phyloP scores from a whole-genome alignment of 2,329 filamentous ascomycete genomes.

The Sporothrix globosa region DNA sequence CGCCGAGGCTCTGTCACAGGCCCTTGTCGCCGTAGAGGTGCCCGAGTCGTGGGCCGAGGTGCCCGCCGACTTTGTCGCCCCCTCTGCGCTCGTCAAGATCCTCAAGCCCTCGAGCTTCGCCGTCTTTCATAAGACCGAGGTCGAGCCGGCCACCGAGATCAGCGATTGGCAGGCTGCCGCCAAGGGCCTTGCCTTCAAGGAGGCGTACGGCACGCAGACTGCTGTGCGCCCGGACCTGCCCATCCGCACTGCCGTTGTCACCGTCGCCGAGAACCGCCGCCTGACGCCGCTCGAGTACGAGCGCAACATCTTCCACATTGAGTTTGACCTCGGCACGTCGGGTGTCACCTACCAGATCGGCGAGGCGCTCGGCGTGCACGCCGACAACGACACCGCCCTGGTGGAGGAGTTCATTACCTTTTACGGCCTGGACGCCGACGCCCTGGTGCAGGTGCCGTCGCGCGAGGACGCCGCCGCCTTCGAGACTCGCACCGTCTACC shows the following conservation, averaged over 20 bases:
- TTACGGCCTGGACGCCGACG: slow-evolving; percentile 81
- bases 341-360: slow-evolving; percentile 96
- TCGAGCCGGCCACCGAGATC: slow-evolving; percentile 66
- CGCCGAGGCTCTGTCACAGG: slow-evolving; percentile 68
- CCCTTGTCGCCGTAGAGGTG: slow-evolving; percentile 73
- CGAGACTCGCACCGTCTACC: slow-evolving; percentile 90
- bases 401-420: slow-evolving; percentile 85
- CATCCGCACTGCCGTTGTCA: slow-evolving; percentile 83
- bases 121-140: slow-evolving; percentile 74
- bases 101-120: slow-evolving; percentile 81
- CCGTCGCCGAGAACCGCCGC: slow-evolving; percentile 92
- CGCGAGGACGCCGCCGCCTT: slow-evolving; percentile 73
- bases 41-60: slow-evolving; percentile 79
- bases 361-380: slow-evolving; percentile 94
- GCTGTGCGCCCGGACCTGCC: slow-evolving; percentile 81
- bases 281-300: slow-evolving; percentile 88
- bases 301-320: slow-evolving; percentile 99
- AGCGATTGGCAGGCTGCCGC: slow-evolving; percentile 81
- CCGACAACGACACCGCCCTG: slow-evolving; percentile 82
- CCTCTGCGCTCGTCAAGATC: slow-evolving; percentile 59
- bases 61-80: slow-evolving; percentile 59
- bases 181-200: slow-evolving; percentile 89
- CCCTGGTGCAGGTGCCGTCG: slow-evolving; percentile 87
- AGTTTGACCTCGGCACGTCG: slow-evolving; percentile 91
- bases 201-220: slow-evolving; percentile 78